Base-by-base conservation (phyloP, 2,329 filamentous ascomycete species). In the Cryphonectria radicalis region DNA sequence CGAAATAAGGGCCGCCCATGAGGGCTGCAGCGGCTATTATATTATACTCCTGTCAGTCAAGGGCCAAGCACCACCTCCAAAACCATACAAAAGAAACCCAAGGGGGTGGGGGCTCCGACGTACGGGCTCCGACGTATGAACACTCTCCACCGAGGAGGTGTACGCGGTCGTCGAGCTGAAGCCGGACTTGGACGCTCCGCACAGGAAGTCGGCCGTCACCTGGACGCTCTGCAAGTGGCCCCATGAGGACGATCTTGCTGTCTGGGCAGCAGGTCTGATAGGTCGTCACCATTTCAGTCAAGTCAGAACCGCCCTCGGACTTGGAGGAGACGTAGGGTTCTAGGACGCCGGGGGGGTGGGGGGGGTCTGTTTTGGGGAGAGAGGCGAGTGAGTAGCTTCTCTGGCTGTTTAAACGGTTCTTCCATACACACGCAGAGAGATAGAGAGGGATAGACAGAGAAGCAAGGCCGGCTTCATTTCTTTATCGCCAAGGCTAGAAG, bases 1-100 rank as follows among this genome's bases (percentile, higher is more conserved):
- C 77, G 66, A 77, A 78, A 3, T 77, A 74, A 10, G 80, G 81
- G 68, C 82, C 81, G 14, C 79, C 80, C 76, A 82, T 80, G 59
- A 79, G 76, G n/a, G 79, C 75, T 25, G 79, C 76, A 28, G 78
- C 79, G n/a, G 77, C 73, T 64, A 79, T 77, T 79, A 57, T 19
- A 43, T 62, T 6, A 6, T 46, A 8, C 43, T 22, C 19, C 6
- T 46, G 17, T 46, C 43, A 46, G 43, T 22, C 43, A 46, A 46
- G 43, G 17, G 17, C 17, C 43, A 46, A 7, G 3, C 40, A 46
- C 42, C 40, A 22, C 8, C 28, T 14, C 4, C 13, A 60, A 32
- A 32, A 43, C 46, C 14, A 14, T 3, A n/a, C 8, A n/a, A 62
- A 10, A 22, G 59, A 32, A 40, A 40, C 1, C 28, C 14, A 1